A percentile compares a stretch with the other conserved stretches of the same genome.
These are phyloP conservation scores for Symbiodinium pilosum DNA, from an alignment of 73 alveolate genomes.

Conservation along the genomic window DNA sequence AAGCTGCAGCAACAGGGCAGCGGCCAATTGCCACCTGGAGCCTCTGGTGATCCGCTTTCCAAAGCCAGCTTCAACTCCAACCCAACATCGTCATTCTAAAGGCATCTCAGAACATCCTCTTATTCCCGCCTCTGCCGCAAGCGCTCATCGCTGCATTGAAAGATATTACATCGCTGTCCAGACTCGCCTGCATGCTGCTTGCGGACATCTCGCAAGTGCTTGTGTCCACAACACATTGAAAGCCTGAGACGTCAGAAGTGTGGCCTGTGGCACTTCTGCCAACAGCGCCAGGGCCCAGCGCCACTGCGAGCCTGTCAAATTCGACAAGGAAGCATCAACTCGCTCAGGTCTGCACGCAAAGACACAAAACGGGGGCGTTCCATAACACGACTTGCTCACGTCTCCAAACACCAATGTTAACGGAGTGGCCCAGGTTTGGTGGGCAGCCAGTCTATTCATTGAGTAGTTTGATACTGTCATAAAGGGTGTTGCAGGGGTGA, in stretches of 20 bases:
- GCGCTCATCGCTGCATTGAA: background rate
- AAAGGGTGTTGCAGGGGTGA: too few species aligned
- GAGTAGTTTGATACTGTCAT: too few species aligned
- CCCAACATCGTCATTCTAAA: background rate
- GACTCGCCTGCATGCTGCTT: background rate
- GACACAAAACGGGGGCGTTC: background rate
- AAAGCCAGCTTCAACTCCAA: too few species aligned
- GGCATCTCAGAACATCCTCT: background rate
- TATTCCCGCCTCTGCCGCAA: background rate
- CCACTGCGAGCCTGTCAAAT: constrained; percentile 35
- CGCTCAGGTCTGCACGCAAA: background rate
- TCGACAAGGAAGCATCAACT: background rate
- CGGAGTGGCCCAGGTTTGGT: too few species aligned
- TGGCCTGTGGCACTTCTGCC: constrained; percentile 52
- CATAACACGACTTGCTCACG: background rate
- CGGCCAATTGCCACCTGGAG: background rate
- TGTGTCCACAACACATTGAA: too few species aligned
- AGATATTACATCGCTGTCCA: background rate
- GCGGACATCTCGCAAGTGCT: too few species aligned
- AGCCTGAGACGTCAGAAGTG: too few species aligned
- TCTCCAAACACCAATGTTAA: too few species aligned
- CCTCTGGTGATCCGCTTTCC: background rate
- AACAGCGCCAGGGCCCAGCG: constrained; percentile 22
- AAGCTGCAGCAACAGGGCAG: background rate
- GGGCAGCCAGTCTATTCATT: too few species aligned